Base-by-base conservation (phyloP, 2,329 filamentous ascomycete species). In the Aureobasidium sp. region DNA sequence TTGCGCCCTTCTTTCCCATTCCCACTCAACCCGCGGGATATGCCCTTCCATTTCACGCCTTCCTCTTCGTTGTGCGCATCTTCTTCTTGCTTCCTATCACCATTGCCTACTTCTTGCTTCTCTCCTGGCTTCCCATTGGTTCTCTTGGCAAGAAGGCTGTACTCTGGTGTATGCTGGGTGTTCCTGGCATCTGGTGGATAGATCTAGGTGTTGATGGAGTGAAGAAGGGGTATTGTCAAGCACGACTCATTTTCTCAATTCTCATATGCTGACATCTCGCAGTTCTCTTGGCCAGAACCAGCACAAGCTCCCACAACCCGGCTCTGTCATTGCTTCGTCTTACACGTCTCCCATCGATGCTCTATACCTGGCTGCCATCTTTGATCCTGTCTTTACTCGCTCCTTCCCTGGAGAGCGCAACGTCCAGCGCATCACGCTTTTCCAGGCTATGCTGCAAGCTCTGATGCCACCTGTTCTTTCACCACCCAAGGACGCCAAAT, bases 171-270 rank as follows among this genome's bases (percentile, higher is more conserved):
- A 83, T 97, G 66, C 83, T 99, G 67, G 88, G 86, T 41, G 88
- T 96, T 63, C 91, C 92, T 0, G 93, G 94, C 32, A 90, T 99
- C 62, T 97, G 92, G 91, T 97, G 93, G 93, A 87, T 97, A 62
- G 94, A 99, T 75, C 79, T 99, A n/a, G 93, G 97, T 74, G 90
- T 99, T 66, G 94, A 99, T 73, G 93, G 93, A 63, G 94, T 99
- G 59, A 92, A 90, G 76, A 90, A 91, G 77, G 94, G 94, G 77
- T 92, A 74, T 61, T 79, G 71, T 10, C 13, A 37, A 37, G 3
- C 5, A 10, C 9, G 32, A 9, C 32, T 10, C 27, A 13, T 36
- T 47, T 44, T 15, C 29, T 15, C 53, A 30, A 13, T 5, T 21
- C n/a, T 5, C 9, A 16, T 57, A 10, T 50, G 36, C 65, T 66